Percentiles rank a stretch among this genome's conserved stretches.
These are phyloP conservation scores for Aspergillus aculeatus DNA, from an alignment of 2,329 filamentous ascomycete species.

Conservation along the genomic window DNA sequence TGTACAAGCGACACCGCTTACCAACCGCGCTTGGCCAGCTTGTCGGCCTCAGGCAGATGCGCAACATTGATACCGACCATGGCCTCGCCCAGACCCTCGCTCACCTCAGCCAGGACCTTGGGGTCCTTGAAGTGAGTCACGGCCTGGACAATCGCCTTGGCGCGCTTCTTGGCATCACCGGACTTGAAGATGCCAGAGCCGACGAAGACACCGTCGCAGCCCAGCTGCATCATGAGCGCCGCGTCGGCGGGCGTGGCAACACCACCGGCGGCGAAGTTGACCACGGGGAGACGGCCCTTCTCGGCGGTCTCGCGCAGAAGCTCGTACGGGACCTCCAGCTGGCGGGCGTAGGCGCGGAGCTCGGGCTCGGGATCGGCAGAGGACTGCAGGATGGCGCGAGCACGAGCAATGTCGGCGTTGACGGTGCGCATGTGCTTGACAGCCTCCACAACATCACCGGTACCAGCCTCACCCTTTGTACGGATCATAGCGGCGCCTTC, in stretches of 20 bases:
- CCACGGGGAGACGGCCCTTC: slow-evolving; percentile 84
- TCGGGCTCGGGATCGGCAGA: slow-evolving; percentile 60
- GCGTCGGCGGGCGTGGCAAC: slow-evolving; percentile 99
- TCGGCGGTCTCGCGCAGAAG: slow-evolving; percentile 84
- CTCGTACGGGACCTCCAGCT: slow-evolving; percentile 73
- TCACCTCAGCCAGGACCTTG: slow-evolving; percentile 81
- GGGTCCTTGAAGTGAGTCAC: slow-evolving; percentile 87
- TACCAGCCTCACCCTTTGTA: slow-evolving; percentile 97
- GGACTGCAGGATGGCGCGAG: slow-evolving; percentile 53
- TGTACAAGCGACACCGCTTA: slow-evolving; percentile 42
- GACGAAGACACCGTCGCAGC: slow-evolving; percentile 96
- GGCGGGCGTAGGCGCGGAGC: slow-evolving; percentile 74
- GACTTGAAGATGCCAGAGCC: slow-evolving; percentile 97
- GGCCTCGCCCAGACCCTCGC: slow-evolving; percentile 87
- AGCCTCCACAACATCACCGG: slow-evolving; percentile 94
- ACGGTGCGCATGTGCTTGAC: slow-evolving; percentile 95
- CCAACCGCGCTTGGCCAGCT: slow-evolving; percentile 83
- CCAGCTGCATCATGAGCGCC: slow-evolving; percentile 98
- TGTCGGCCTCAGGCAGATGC: slow-evolving; percentile 73
- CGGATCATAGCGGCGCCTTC: slow-evolving; percentile 99
- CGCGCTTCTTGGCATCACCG: slow-evolving; percentile 83
- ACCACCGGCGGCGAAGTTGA: slow-evolving; percentile 97
- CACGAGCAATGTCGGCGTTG: slow-evolving; percentile 74
- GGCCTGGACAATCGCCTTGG: slow-evolving; percentile 91
- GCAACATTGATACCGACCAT: slow-evolving; percentile 95